Percentiles rank a stretch among this genome's conserved stretches.
Conservation (phyloP, 192 early-diverging fungal species). For the Kappamyces sp. region DNA sequence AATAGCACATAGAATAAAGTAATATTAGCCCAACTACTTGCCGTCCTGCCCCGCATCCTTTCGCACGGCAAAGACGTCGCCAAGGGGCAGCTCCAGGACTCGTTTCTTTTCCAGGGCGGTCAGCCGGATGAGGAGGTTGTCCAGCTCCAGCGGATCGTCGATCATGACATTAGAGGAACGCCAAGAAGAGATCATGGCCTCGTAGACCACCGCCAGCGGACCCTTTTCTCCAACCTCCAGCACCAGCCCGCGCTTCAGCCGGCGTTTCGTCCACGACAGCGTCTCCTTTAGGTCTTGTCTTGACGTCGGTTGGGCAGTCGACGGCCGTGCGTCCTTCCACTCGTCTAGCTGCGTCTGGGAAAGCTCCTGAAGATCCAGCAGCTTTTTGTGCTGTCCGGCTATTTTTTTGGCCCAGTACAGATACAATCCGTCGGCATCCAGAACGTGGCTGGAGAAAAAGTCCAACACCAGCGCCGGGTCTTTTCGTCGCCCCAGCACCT, state of each 20-base stretch:
- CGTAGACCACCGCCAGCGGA: slow-evolving; percentile 4
- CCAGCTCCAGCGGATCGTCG: too few relatives aligned
- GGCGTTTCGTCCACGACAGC: slow-evolving; percentile 3
- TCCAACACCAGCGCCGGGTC: background rate
- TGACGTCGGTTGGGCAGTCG: too few relatives aligned
- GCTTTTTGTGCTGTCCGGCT: background rate
- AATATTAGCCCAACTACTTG: too few relatives aligned
- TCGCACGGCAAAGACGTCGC: too few relatives aligned
- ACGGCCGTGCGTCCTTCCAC: background rate
- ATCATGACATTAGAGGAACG: too few relatives aligned
- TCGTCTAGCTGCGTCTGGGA: slow-evolving; percentile 3
- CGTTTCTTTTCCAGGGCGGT: too few relatives aligned
- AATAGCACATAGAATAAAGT: too few relatives aligned
- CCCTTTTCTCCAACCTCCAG: slow-evolving; percentile 2
- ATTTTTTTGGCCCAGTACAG: slow-evolving; percentile 9
- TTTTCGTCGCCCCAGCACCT: background rate
- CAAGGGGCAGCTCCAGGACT: too few relatives aligned
- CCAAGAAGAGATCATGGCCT: background rate
- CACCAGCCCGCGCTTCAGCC: slow-evolving; percentile 8
- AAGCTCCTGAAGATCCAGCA: background rate
- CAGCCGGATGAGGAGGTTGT: too few relatives aligned
- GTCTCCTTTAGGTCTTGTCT: slow-evolving; percentile 1
- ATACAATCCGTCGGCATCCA: background rate
- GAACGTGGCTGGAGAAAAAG: background rate
- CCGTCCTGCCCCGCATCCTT: too few relatives aligned